Evolutionary conservation across 495 filamentous ascomycete species (phyloP), one percentile per base, ranked within the genome.

Genomic region (Bacidia gigantensis): DNA sequence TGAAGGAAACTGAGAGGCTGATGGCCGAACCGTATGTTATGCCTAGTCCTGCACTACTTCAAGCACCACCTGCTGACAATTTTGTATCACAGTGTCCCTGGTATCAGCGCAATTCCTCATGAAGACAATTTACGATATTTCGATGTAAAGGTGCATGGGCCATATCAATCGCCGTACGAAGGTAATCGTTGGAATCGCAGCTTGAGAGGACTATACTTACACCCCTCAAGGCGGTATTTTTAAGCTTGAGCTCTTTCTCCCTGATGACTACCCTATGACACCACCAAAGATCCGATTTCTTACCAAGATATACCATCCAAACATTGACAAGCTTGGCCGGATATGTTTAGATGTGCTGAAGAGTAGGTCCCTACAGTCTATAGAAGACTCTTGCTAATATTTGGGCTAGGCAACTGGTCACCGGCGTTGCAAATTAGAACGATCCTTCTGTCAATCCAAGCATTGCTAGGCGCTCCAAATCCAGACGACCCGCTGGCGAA

Each of bases 221-320:
- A 14, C 45, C 38, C 58, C 26, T 49, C 35, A 47, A 94, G 92
- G 87, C 59, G 92, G 92, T 46, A 79, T 95, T 58, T 99, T 99
- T 75, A 88, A 89, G 64, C 87, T 96, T 52, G 92, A 99, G 68
- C 78, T 99, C 7, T 99, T 99, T 70, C 75, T 99, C n/a, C 93
- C 92, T 29, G 92, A 99, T 62, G 92, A 99, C 69, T 99, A 99
- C 63, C 92, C 92, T 10, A 99, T 99, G 92, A 93, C 87, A 29
- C 92, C 92, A 24, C 92, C 92, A 11, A 95, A 96, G 72, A 95
- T 99, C 57, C 84, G 92, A 38, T 99, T 99, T 69, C 70, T 99
- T 18, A 99, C 92, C 57, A 95, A 95, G 69, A 99, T 99, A 66
- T 99, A 95, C 66, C 92, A 99, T 63, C 92, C 92, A 26, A 99